Percentiles rank a stretch among this genome's conserved stretches.
Evolutionary conservation across 2,329 filamentous ascomycete genomes (phyloP).

Genomic region (Colletotrichum gigasporum): DNA sequence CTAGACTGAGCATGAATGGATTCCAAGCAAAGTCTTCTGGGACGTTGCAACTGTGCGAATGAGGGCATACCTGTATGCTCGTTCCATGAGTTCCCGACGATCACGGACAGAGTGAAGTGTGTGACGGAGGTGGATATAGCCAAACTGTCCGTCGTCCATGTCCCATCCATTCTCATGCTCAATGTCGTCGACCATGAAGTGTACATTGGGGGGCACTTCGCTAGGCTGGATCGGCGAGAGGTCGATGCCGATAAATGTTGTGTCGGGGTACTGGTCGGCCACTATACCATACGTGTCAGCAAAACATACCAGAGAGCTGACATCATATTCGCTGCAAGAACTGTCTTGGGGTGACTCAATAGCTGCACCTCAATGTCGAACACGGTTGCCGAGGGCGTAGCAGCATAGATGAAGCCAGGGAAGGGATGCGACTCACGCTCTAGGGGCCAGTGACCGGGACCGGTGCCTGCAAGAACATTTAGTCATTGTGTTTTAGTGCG

Average conservation of each 20-base stretch:
- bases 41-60: no score
- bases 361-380: no score
- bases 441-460: conserved; percentile 61
- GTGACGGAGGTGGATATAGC: conserved; percentile 60
- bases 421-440: conserved; percentile 51
- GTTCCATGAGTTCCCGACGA: conserved; percentile 49
- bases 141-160: conserved; percentile 54
- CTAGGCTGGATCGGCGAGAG: conserved; percentile 62
- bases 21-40: no score
- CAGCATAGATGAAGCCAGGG: neutral
- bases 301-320: no score
- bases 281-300: conserved; percentile 44
- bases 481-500: conserved; percentile 24
- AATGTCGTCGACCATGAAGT: conserved; percentile 62
- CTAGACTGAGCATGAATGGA: no score
- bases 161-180: conserved; percentile 61
- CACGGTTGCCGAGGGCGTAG: no score
- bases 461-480: conserved; percentile 50
- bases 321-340: neutral
- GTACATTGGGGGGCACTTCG: conserved; percentile 60
- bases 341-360: no score
- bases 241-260: conserved; percentile 58
- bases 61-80: conserved; percentile 50
- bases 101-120: conserved; percentile 55
- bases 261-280: conserved; percentile 55